phyloP scores from a whole-genome alignment of 257 asterid species.

The Nicotiana tabacum region DNA sequence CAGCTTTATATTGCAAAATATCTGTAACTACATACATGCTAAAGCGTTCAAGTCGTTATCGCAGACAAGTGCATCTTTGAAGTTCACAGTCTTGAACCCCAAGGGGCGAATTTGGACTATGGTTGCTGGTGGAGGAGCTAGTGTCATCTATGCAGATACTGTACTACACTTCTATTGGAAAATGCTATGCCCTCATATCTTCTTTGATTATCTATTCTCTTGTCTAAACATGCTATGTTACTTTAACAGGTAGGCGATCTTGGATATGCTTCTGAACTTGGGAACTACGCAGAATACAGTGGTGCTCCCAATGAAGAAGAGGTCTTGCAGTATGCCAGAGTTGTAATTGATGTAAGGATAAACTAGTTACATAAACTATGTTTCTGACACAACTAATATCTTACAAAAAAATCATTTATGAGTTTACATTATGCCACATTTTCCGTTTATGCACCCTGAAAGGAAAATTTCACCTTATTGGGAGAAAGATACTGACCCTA shows the following conservation, averaged over 20 bases:
- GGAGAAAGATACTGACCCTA: background rate
- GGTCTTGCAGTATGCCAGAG: slow-evolving; percentile 94
- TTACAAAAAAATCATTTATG: background rate
- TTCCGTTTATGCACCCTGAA: background rate
- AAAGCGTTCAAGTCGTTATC: background rate
- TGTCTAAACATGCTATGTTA: background rate
- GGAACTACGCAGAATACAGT: slow-evolving; percentile 93
- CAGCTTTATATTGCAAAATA: background rate
- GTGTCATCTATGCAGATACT: slow-evolving; percentile 92
- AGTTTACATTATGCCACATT: background rate
- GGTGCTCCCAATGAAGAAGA: slow-evolving; percentile 98
- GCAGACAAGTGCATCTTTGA: slow-evolving; percentile 98
- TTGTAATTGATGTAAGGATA: slow-evolving; percentile 77
- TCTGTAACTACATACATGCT: background rate
- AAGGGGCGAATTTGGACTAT: slow-evolving; percentile 95
- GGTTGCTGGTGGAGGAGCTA: slow-evolving; percentile 99
- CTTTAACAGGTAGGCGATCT: slow-evolving; percentile 82
- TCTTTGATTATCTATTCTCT: background rate
- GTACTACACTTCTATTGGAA: too few species aligned
- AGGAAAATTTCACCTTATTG: too few species aligned
- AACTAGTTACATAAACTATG: background rate
- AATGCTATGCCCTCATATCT: background rate
- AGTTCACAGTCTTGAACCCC: slow-evolving; percentile 93
- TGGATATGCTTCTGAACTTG: slow-evolving; percentile 91
- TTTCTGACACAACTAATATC: background rate